Evolutionary conservation across 495 filamentous ascomycete species (phyloP).

Genomic region (Talaromyces liani): DNA sequence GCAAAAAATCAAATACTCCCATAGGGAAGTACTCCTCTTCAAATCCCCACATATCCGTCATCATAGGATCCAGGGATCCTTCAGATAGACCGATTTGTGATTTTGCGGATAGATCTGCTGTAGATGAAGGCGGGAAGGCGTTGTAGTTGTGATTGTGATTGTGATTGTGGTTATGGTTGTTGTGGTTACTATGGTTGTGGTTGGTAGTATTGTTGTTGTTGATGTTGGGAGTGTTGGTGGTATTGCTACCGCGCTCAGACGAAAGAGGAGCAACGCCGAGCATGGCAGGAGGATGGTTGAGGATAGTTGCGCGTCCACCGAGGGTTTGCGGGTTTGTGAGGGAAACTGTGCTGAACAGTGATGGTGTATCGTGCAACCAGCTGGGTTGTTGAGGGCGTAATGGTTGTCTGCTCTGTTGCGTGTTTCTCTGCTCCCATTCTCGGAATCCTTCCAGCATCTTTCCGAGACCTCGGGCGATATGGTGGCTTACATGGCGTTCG

Average conservation of each 20-base stretch:
- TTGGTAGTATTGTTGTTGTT: background rate
- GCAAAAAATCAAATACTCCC: slow-evolving; percentile 42
- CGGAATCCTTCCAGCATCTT: slow-evolving; percentile 46
- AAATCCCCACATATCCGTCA: slow-evolving; percentile 41
- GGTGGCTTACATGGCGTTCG: slow-evolving; percentile 46
- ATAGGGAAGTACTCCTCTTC: slow-evolving; percentile 44
- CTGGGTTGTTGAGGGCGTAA: slow-evolving; percentile 2
- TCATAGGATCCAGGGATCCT: slow-evolving; percentile 40
- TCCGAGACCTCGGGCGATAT: slow-evolving; percentile 43
- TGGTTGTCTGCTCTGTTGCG: slow-evolving; percentile 14
- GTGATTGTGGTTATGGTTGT: background rate
- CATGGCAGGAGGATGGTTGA: slow-evolving; percentile 31
- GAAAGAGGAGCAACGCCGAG: slow-evolving; percentile 38
- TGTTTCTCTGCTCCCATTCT: slow-evolving; percentile 34
- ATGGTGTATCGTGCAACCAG: slow-evolving; percentile 19
- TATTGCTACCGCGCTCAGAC: slow-evolving; percentile 34
- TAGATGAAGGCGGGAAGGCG: slow-evolving; percentile 6
- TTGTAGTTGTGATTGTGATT: background rate
- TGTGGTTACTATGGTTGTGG: background rate
- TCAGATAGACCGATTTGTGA: slow-evolving; percentile 32
- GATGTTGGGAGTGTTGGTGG: slow-evolving; percentile 10
- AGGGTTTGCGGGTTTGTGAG: slow-evolving; percentile 34
- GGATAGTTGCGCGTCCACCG: slow-evolving; percentile 33
- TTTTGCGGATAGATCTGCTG: slow-evolving; percentile 16
- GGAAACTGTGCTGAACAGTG: slow-evolving; percentile 33